Conservation (phyloP, 179 eudicot genomes). For the Camellia oleifera region DNA sequence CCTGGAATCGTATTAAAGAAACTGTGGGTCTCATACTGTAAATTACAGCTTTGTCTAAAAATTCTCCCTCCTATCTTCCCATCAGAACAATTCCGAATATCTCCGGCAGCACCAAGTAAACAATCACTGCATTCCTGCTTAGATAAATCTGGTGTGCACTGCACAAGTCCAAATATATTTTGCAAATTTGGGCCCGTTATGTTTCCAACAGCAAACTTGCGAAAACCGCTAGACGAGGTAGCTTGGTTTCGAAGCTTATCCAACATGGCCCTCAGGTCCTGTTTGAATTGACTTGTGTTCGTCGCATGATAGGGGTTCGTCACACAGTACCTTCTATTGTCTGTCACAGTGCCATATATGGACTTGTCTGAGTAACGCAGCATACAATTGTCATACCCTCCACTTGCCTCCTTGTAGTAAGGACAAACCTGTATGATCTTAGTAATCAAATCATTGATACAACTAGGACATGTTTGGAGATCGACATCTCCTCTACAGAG, state of each 20-base stretch:
- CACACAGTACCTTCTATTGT: not conserved
- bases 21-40: slow-evolving; percentile 23
- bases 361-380: slow-evolving; percentile 21
- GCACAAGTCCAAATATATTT: slow-evolving; percentile 29
- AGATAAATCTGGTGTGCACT: slow-evolving; percentile 43
- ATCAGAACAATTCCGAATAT: not conserved
- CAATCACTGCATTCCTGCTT: not conserved
- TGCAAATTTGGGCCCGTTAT: slow-evolving; percentile 1
- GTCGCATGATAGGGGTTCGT: slow-evolving; percentile 3
- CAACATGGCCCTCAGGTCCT: slow-evolving; percentile 8
- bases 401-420: slow-evolving; percentile 10
- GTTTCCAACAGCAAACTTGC: slow-evolving; percentile 36
- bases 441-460: slow-evolving; percentile 13
- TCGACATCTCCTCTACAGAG: slow-evolving; percentile 41
- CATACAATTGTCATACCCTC: slow-evolving; percentile 18
- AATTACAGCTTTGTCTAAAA: slow-evolving; percentile 25
- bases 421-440: slow-evolving; percentile 18
- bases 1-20: slow-evolving; percentile 19
- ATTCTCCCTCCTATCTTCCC: slow-evolving; percentile 18
- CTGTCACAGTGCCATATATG: not conserved
- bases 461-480: slow-evolving; percentile 18
- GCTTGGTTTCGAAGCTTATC: slow-evolving; percentile 15
- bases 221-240: not conserved
- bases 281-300: not conserved
- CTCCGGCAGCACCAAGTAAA: not conserved